Evolutionary conservation across 1,284 basidiomycete genomes (phyloP), one percentile per base, ranked within the genome.

Genomic region (Cystobasidium pallidum): DNA sequence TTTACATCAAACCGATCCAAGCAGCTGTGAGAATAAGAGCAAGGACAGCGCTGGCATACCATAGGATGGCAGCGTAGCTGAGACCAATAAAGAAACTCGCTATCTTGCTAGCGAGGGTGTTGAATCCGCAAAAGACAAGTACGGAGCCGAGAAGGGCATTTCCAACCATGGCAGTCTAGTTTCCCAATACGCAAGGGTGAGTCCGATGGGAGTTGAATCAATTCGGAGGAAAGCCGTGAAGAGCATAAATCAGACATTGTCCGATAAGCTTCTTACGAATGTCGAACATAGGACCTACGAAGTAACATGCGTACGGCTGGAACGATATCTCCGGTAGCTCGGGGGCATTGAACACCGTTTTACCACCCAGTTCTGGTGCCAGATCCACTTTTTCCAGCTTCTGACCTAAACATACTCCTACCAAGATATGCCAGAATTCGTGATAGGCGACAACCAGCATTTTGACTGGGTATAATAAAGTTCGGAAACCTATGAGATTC

Each of bases 91-190:
- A 88, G 41, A 97, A 82, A 55, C 87, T 88, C 0, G 92, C 93
- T 63, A 97, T 82, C 81, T 97, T 97, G 82, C 89, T 91, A 1
- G 95, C 95, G 76, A 92, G 88, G 62, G 91, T 94, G 81, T 98
- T 89, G 81, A 97, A 98, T 0, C 80, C 94, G 76, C 92, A 95
- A 4, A 92, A 87, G 75, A 97, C 94, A 30, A 96, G 84, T 59
- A 86, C 86, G 0, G 92, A 94, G 26, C 95, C 95, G 73, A 97
- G 94, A 78, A 97, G 43, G 17, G 63, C 62, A 39, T 72, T 65
- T 2, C 70, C 70, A 11, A 65, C 70, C 70, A 72, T 65, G 8
- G 70, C 70, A 26, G 45, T 28, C 21, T 30, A 45, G n/a, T n/a
- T n/a, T n/a, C n/a, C n/a, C n/a, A n/a, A n/a, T n/a, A n/a, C n/a